phyloP scores from a whole-genome alignment of 2,329 filamentous ascomycete genomes.

The Ascochyta koolunga region DNA sequence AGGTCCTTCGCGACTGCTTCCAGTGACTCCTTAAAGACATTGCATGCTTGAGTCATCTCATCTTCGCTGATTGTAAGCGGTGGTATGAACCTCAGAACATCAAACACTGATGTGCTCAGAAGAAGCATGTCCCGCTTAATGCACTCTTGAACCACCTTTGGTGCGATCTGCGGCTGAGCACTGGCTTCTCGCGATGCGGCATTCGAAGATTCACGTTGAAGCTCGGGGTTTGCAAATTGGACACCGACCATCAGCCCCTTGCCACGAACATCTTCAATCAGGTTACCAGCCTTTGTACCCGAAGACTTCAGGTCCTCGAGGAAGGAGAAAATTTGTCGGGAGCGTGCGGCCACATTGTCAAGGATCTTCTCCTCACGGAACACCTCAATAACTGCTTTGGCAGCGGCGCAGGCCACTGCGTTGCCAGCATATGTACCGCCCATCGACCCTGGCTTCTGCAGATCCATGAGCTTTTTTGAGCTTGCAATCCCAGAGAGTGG shows the following conservation, averaged over 20 bases:
- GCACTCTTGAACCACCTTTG: constrained; percentile 36
- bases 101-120: constrained; percentile 39
- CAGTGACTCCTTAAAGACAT: constrained; percentile 35
- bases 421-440: constrained; percentile 41
- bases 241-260: constrained; percentile 37
- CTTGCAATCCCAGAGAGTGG: constrained; percentile 38
- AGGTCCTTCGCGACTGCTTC: constrained; percentile 35
- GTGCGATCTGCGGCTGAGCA: constrained; percentile 31
- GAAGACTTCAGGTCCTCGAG: constrained; percentile 30
- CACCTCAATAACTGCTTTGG: constrained; percentile 31
- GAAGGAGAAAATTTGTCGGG: constrained; percentile 36
- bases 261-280: constrained; percentile 39
- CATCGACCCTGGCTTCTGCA: constrained; percentile 39
- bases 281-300: constrained; percentile 32
- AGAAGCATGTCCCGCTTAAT: constrained; percentile 39
- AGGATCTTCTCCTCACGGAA: constrained; percentile 38
- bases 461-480: constrained; percentile 33
- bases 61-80: constrained; percentile 37
- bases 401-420: constrained; percentile 37
- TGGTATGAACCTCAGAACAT: constrained; percentile 38
- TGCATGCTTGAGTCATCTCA: constrained; percentile 31
- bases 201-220: constrained; percentile 31
- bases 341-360: constrained; percentile 36
- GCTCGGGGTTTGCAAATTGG: constrained; percentile 29
- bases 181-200: constrained; percentile 20